Percentiles rank a stretch among this genome's conserved stretches.
Conservation (phyloP, 805 yeast genomes). For the Candida nitratophila region DNA sequence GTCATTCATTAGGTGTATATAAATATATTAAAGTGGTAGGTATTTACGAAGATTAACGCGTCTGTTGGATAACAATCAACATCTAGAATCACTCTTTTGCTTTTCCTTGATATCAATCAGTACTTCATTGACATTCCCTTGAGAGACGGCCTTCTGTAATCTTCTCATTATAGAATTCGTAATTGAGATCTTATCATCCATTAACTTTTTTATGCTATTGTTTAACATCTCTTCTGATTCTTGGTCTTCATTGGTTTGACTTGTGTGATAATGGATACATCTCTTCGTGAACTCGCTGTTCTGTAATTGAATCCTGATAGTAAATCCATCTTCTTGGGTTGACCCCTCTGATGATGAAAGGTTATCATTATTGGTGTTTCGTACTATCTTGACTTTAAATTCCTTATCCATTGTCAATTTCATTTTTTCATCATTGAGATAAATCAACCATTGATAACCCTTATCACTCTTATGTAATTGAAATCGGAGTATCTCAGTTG, state of each 20-base stretch:
- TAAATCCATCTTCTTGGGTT: constrained; percentile 7
- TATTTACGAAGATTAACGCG: too few species aligned
- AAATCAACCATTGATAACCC: constrained; percentile 6
- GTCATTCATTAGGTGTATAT: too few species aligned
- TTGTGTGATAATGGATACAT: constrained; percentile 5
- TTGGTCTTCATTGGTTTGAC: constrained; percentile 4
- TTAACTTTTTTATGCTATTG: constrained; percentile 15
- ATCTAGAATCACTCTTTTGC: constrained; percentile 14
- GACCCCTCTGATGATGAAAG: neutral
- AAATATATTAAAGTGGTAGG: too few species aligned
- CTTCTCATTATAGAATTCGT: constrained; percentile 12
- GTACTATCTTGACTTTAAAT: neutral
- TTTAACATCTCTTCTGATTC: constrained; percentile 11
- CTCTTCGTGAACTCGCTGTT: constrained; percentile 15
- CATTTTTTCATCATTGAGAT: constrained; percentile 4
- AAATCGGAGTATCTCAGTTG: constrained; percentile 20
- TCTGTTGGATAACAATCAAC: too few species aligned
- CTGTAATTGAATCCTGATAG: constrained; percentile 19
- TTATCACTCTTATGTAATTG: constrained; percentile 1
- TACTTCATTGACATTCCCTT: constrained; percentile 22
- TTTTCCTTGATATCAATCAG: constrained; percentile 21
- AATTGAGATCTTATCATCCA: constrained; percentile 15
- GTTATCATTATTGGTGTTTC: constrained; percentile 19
- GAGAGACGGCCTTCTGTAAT: constrained; percentile 15
- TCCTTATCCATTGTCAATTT: neutral